These are phyloP conservation scores for Aspergillus hiratsukae DNA, from an alignment of 2,329 filamentous ascomycete species.

Conservation along the genomic window DNA sequence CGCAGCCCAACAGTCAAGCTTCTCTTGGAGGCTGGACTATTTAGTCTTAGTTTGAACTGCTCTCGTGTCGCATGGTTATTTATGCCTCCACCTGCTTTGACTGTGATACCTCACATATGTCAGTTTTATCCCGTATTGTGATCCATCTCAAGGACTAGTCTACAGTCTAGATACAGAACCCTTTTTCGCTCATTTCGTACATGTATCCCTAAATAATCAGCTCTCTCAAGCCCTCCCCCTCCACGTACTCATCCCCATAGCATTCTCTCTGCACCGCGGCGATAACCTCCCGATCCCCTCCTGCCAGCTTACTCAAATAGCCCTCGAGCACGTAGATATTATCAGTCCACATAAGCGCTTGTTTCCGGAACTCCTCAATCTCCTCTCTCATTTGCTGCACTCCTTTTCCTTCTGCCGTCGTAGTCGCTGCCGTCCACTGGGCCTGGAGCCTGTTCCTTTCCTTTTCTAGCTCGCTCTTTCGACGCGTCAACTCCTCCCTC, in stretches of 20 bases:
- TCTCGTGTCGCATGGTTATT: conserved; percentile 11
- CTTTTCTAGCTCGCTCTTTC: conserved; percentile 20
- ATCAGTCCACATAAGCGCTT: conserved; percentile 40
- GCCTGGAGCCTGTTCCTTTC: conserved; percentile 31
- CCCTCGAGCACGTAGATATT: conserved; percentile 43
- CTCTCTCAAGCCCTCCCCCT: conserved; percentile 49
- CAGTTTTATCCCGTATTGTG: conserved; percentile 1
- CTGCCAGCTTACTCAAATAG: conserved; percentile 34
- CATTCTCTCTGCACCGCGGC: conserved; percentile 40
- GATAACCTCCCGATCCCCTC: conserved; percentile 43
- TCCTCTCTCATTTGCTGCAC: conserved; percentile 31
- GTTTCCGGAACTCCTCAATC: conserved; percentile 26
- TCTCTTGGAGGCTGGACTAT: conserved; percentile 22
- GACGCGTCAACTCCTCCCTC: conserved; percentile 16
- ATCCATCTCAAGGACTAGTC: too few relatives aligned
- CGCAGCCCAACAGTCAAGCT: conserved; percentile 30
- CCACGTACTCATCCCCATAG: conserved; percentile 54
- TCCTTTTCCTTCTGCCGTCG: conserved; percentile 32
- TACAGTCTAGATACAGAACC: conserved; percentile 5
- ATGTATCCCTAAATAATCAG: conserved; percentile 12
- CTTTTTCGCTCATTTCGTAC: too few relatives aligned
- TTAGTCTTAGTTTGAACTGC: background rate
- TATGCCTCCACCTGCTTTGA: background rate
- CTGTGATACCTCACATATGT: conserved; percentile 3
- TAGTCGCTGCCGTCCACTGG: conserved; percentile 6